Evolutionary conservation across 768 basidiomycete genomes (phyloP).

Genomic region (Sporobolomyces pararoseus): DNA sequence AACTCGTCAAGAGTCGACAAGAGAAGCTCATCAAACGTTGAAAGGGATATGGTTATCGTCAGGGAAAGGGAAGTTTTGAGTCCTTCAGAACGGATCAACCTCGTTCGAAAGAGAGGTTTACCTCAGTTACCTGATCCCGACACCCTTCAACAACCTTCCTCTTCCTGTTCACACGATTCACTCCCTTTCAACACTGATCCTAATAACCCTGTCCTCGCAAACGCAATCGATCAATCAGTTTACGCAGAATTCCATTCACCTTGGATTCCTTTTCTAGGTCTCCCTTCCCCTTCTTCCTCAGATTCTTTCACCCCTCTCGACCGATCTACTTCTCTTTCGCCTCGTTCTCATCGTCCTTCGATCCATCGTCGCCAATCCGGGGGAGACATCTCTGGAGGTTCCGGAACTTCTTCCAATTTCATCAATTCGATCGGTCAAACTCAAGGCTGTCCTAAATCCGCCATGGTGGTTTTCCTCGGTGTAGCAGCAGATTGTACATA

Average conservation of each 20-base stretch:
- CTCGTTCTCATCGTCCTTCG: conserved; percentile 41
- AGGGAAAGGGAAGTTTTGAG: conserved; percentile 20
- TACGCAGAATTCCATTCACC: background rate
- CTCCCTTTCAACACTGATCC: conserved; percentile 66
- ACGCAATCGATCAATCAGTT: conserved; percentile 46
- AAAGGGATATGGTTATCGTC: conserved; percentile 24
- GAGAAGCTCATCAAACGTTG: conserved; percentile 1
- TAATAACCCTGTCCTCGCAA: conserved; percentile 48
- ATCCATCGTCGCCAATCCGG: conserved; percentile 26
- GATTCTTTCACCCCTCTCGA: background rate
- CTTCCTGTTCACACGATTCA: conserved; percentile 65
- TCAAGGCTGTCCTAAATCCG: conserved; percentile 66
- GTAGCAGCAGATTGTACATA: conserved; percentile 85
- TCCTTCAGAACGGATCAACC: conserved; percentile 11
- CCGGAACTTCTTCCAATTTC: conserved; percentile 56
- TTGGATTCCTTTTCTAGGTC: conserved; percentile 57
- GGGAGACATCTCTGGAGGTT: conserved; percentile 45
- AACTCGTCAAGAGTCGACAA: background rate
- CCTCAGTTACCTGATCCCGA: background rate
- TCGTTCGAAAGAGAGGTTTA: conserved; percentile 24
- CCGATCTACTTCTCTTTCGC: conserved; percentile 54
- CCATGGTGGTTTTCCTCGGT: conserved; percentile 74
- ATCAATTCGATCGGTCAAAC: conserved; percentile 64
- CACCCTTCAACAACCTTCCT: background rate
- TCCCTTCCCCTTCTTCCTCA: conserved; percentile 6